Evolutionary conservation across 2,329 filamentous ascomycete species (phyloP).

Genomic region (Ascochyta koolunga): DNA sequence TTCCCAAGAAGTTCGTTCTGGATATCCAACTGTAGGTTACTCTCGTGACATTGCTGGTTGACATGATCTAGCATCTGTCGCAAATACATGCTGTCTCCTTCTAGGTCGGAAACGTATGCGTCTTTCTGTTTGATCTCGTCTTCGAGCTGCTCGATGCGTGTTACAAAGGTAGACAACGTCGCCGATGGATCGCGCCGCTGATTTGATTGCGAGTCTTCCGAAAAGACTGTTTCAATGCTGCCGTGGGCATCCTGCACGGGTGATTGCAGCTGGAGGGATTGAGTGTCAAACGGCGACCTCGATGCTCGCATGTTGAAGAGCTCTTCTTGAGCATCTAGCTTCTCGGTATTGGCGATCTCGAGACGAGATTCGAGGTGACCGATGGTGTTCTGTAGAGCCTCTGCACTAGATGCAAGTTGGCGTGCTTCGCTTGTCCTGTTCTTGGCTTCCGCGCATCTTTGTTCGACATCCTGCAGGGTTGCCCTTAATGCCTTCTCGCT

Average conservation of each 20-base stretch:
- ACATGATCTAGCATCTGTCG: slow-evolving; percentile 26
- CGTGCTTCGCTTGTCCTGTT: slow-evolving; percentile 36
- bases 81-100: slow-evolving; percentile 27
- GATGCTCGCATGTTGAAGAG: slow-evolving; percentile 38
- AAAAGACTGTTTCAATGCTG: slow-evolving; percentile 41
- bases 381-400: slow-evolving; percentile 46
- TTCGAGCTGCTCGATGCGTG: slow-evolving; percentile 41
- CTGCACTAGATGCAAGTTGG: slow-evolving; percentile 29
- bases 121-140: slow-evolving; percentile 42
- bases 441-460: slow-evolving; percentile 37
- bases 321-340: slow-evolving; percentile 49
- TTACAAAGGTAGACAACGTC: slow-evolving; percentile 32
- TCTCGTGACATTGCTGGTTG: slow-evolving; percentile 29
- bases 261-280: slow-evolving; percentile 13
- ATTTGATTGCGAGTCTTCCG: slow-evolving; percentile 25
- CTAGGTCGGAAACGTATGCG: slow-evolving; percentile 28
- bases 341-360: slow-evolving; percentile 49
- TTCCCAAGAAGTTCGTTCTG: slow-evolving; percentile 38
- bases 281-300: slow-evolving; percentile 37
- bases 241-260: slow-evolving; percentile 21
- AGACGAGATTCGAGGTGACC: slow-evolving; percentile 49
- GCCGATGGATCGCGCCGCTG: slow-evolving; percentile 22
- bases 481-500: slow-evolving; percentile 38
- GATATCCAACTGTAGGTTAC: slow-evolving; percentile 36
- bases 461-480: slow-evolving; percentile 41